These are phyloP conservation scores for Trametopsis cervina DNA, from an alignment of 768 basidiomycete species.

Conservation along the genomic window DNA sequence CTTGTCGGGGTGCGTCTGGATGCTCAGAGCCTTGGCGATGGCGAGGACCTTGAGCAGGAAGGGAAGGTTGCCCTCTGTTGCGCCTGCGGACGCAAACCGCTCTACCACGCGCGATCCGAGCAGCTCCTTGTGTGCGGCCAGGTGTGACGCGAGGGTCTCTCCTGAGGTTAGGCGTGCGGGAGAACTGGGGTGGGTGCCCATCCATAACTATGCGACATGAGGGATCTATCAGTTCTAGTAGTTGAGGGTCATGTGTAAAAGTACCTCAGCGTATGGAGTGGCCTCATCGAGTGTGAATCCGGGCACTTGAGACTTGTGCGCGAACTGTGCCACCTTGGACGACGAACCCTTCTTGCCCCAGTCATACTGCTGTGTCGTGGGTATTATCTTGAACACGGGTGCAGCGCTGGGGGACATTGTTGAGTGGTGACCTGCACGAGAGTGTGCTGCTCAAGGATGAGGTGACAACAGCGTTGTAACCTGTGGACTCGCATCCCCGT, in stretches of 20 bases:
- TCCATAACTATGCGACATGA: constrained; percentile 71
- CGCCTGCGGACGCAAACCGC: constrained; percentile 19
- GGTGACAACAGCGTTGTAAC: too few relatives aligned
- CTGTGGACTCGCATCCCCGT: too few relatives aligned
- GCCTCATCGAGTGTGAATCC: constrained; percentile 63
- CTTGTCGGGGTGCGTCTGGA: constrained; percentile 58
- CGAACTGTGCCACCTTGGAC: constrained; percentile 88
- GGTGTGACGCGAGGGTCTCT: constrained; percentile 46
- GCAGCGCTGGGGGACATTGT: constrained; percentile 4
- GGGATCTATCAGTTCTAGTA: neutral
- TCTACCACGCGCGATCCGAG: constrained; percentile 31
- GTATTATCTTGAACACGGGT: constrained; percentile 70
- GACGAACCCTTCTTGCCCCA: constrained; percentile 85
- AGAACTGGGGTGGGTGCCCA: constrained; percentile 89
- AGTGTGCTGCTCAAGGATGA: too few relatives aligned
- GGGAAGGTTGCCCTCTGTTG: constrained; percentile 28
- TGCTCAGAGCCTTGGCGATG: constrained; percentile 52
- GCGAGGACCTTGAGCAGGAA: constrained; percentile 57
- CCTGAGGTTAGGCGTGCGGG: constrained; percentile 47
- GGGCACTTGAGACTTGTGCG: constrained; percentile 49
- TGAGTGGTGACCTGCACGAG: too few relatives aligned
- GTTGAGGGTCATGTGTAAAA: constrained; percentile 13
- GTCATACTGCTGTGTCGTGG: constrained; percentile 86
- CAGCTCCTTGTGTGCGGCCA: constrained; percentile 60
- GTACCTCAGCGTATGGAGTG: constrained; percentile 89